Conservation (phyloP, 192 early-diverging fungal genomes). For the Nowakowskiella sp. region DNA sequence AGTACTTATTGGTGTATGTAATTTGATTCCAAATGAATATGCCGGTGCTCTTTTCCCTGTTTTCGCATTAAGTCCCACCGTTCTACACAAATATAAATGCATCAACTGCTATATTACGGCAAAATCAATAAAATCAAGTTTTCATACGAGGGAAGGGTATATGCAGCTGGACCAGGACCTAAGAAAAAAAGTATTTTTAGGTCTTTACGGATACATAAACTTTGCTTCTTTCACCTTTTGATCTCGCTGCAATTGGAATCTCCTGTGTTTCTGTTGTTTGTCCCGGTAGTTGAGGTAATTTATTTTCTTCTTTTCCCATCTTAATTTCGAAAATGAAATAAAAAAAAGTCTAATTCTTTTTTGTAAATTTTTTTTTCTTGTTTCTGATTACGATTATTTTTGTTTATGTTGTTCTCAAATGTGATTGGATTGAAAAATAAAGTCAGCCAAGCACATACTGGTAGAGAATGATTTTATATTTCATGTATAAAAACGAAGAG, state of each 20-base stretch:
- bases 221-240: conserved; percentile 31
- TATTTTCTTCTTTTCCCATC: not conserved
- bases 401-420: no score
- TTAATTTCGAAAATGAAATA: no score
- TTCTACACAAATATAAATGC: conserved; percentile 20
- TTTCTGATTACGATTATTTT: no score
- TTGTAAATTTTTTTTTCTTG: no score
- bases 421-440: no score
- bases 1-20: conserved; percentile 10
- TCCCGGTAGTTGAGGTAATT: not conserved
- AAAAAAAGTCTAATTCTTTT: no score
- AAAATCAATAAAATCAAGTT: not conserved
- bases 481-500: no score
- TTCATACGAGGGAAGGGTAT: conserved; percentile 47
- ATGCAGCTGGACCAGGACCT: conserved; percentile 54
- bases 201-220: not conserved
- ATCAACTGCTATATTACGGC: not conserved
- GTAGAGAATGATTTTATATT: no score
- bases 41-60: conserved; percentile 44
- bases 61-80: conserved; percentile 38
- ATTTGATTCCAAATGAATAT: conserved; percentile 49
- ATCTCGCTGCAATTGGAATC: conserved; percentile 46
- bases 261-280: conserved; percentile 20
- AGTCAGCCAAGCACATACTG: no score
- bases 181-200: conserved; percentile 4